Base-by-base conservation (phyloP, 306 rosid genomes). In the Mimosa pudica region DNA sequence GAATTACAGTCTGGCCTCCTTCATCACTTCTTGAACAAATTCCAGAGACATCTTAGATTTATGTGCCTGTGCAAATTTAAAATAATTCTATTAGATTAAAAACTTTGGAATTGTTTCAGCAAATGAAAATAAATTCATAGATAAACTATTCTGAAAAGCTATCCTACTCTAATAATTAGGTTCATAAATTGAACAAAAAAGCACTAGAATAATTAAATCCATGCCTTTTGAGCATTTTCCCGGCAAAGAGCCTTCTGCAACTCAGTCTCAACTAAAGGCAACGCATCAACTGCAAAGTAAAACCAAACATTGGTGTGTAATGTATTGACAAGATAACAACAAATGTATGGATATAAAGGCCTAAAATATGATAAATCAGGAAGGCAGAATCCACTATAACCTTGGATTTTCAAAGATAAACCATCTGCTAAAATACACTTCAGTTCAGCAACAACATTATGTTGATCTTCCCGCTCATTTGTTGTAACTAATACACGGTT, bases 241-340 rank as follows among this genome's bases (percentile, higher is more conserved):
- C 97, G 85, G 78, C 95, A 90, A 79, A 71, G 76, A 81, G 98
- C 98, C 86, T 89, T 95, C 88, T 91, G 86, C 80, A 95, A 83
- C 94, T 95, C 99, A 84, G 82, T 78, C 90, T 89, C 88, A 57
- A 89, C 92, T 32, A 87, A 51, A 61, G 97, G 89, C 73, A 92
- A 86, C 80, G 89, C 96, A 65, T 95, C 94, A 86, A 95, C 99
- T 95, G 90, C 73, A 82, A 52, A 84, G 82, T 70, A 71, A 81
- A 88, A 79, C 80, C 52, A 69, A 79, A 81, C 30, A 70, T 67
- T 68, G 66, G 72, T 62, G 63, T 41, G 60, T 49, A 62, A 58
- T 13, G 88, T 81, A 66, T 79, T 73, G 70, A 83, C 60, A 82
- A 77, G 17, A 58, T 35, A 62, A 82, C 24, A 33, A 82, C 66